Base-by-base conservation (phyloP, 192 early-diverging fungal genomes). In the Linnemannia hyalina region DNA sequence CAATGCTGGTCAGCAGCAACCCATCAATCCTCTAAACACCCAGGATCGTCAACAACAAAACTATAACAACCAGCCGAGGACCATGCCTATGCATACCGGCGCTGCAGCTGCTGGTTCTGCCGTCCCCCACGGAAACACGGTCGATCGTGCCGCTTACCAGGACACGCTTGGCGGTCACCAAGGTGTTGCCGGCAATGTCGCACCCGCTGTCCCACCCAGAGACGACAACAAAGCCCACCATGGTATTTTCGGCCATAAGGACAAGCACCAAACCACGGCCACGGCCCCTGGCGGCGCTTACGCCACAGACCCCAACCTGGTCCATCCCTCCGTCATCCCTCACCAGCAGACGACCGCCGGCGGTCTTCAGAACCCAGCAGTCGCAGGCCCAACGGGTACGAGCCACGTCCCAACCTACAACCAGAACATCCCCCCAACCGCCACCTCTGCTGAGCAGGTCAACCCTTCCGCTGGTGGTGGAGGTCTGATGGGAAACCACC, bases 361-460 rank as follows among this genome's bases (percentile, higher is more conserved):
- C n/a, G 44, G 44, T 42, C 23, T 68, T 16, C 55, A 72, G 26
- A 71, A 77, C 65, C 70, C 72, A 9, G 41, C 6, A 16, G 76
- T 65, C 22, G 82, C 73, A 15, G 82, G 82, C 11, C 82, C 77
- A 9, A 84, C 77, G 8, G 73, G 82, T 9, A 84, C 77, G 5
- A 75, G 35, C 68, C 32, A 78, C 41, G 29, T 84, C 38, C 78
- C 75, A 32, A 85, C 75, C 1, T 73, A 63, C 57, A 32, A 55
- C 35, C 74, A 79, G 60, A 77, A 68, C 42, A 47, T 80, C 18
- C 36, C 83, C 3, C 82, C 77, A 7, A 68, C 65, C 1, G 82
- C 73, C 36, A 60, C 82, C 3, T n/a, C 44, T 11, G 36, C 80
- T 7, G 42, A 41, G 46, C 80, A 81, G 2, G 63, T 40, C 63